Conservation (phyloP, 2,329 filamentous ascomycete genomes). For the Esteya vermicola region DNA sequence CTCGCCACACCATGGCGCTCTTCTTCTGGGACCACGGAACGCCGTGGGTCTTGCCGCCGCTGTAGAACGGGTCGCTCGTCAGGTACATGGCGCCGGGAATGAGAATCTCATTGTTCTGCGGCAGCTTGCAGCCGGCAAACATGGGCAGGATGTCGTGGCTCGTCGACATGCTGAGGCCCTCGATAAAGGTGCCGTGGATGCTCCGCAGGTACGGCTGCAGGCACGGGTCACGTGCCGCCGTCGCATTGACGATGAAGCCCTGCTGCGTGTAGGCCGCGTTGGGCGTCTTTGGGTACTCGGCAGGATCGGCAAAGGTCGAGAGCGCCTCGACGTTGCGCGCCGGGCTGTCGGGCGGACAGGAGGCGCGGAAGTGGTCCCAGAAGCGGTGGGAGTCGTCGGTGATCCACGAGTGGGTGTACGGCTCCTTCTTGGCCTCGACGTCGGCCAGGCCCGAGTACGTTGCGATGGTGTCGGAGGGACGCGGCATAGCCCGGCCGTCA, state of each 20-base stretch:
- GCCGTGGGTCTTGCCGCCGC: constrained; percentile 38
- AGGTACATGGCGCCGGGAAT: constrained; percentile 50
- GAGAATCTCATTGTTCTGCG: constrained; percentile 45
- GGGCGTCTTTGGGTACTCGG: constrained; percentile 5
- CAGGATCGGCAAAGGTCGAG: constrained; percentile 16
- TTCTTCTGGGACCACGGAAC: constrained; percentile 42
- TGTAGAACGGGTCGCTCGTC: constrained; percentile 40
- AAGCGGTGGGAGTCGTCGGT: constrained; percentile 30
- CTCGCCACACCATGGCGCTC: constrained; percentile 47
- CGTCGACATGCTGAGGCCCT: constrained; percentile 31
- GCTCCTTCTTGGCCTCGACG: constrained; percentile 16
- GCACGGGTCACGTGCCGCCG: constrained; percentile 37
- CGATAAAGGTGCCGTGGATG: constrained; percentile 38
- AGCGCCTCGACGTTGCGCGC: constrained; percentile 23
- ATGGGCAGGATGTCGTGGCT: constrained; percentile 39
- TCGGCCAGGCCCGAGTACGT: constrained; percentile 25
- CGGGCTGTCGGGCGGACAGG: constrained; percentile 41
- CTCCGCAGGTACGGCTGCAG: constrained; percentile 31
- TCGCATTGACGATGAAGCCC: constrained; percentile 41
- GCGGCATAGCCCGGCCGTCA: constrained; percentile 26
- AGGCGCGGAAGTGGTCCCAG: constrained; percentile 42
- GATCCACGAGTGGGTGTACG: constrained; percentile 32
- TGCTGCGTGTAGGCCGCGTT: constrained; percentile 16
- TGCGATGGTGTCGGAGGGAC: constrained; percentile 27
- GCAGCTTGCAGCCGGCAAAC: constrained; percentile 44